Percentiles rank a stretch among this genome's conserved stretches.
These are phyloP conservation scores for Luffa acutangula DNA, from an alignment of 306 rosid genomes.

Conservation along the genomic window DNA sequence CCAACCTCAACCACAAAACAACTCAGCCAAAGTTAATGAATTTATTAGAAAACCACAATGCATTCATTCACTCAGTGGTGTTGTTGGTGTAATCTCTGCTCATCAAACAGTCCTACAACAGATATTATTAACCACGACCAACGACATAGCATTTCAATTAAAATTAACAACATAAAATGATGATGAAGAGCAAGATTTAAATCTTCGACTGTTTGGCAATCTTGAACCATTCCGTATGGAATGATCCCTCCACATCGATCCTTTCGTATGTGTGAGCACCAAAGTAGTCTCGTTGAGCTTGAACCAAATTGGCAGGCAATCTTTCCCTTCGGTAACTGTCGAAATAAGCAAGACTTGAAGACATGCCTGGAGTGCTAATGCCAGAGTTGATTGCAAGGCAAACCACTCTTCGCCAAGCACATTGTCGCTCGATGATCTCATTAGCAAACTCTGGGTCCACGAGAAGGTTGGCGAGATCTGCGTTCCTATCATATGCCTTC, in stretches of 20 bases:
- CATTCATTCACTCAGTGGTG: not conserved
- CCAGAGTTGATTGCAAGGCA: slow-evolving; percentile 82
- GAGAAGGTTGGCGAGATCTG: slow-evolving; percentile 78
- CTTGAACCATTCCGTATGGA: slow-evolving; percentile 96
- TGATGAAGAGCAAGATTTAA: slow-evolving; percentile 14
- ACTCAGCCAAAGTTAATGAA: too few relatives aligned
- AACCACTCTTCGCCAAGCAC: slow-evolving; percentile 85
- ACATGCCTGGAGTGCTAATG: slow-evolving; percentile 87
- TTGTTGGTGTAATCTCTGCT: not conserved
- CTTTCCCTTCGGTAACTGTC: slow-evolving; percentile 71
- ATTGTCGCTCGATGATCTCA: slow-evolving; percentile 75
- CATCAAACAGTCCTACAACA: not conserved
- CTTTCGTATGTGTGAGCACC: slow-evolving; percentile 93
- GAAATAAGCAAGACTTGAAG: slow-evolving; percentile 86
- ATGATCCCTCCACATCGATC: slow-evolving; percentile 59
- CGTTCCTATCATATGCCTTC: slow-evolving; percentile 73
- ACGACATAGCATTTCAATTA: not conserved
- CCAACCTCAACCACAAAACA: too few relatives aligned
- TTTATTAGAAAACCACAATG: not conserved
- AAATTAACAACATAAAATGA: not conserved
- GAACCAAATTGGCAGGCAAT: slow-evolving; percentile 83
- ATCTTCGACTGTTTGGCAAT: slow-evolving; percentile 50
- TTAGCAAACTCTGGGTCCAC: slow-evolving; percentile 88
- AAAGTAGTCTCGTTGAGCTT: slow-evolving; percentile 90
- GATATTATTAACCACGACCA: slow-evolving; percentile 21